Percentiles rank a stretch among this genome's conserved stretches.
These are phyloP conservation scores for Prinsepia uniflora DNA, from an alignment of 306 rosid genomes.

Conservation along the genomic window DNA sequence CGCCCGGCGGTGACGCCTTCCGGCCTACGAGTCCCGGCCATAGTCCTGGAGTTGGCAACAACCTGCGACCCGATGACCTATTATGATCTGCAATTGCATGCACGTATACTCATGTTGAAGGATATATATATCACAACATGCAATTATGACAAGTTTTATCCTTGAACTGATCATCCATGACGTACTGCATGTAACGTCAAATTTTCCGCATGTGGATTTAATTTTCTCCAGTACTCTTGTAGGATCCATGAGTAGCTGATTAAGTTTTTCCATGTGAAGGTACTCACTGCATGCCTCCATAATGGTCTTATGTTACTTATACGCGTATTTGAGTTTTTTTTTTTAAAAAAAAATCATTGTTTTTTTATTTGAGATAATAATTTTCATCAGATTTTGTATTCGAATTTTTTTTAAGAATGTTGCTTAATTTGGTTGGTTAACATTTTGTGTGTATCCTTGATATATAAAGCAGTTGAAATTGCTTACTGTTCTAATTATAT, in stretches of 20 bases:
- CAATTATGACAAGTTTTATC: not conserved
- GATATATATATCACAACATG: not conserved
- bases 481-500: too few relatives aligned
- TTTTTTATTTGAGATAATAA: not conserved
- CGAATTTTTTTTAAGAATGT: not conserved
- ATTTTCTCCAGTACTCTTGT: not conserved
- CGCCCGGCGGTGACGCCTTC: constrained; percentile 26
- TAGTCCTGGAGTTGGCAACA: constrained; percentile 42
- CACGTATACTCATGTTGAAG: not conserved
- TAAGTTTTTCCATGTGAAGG: not conserved
- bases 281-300: not conserved
- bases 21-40: constrained; percentile 40
- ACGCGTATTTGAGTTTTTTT: not conserved
- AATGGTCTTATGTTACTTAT: not conserved
- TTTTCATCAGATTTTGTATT: not conserved
- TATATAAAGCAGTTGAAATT: too few relatives aligned
- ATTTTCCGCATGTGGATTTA: not conserved
- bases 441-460: too few relatives aligned
- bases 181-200: not conserved
- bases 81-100: not conserved
- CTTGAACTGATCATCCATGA: not conserved
- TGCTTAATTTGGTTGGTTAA: too few relatives aligned
- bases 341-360: not conserved
- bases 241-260: not conserved
- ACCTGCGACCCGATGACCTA: constrained; percentile 17